Base-by-base conservation (phyloP, 1,284 basidiomycete genomes). In the Pholiota adiposa region DNA sequence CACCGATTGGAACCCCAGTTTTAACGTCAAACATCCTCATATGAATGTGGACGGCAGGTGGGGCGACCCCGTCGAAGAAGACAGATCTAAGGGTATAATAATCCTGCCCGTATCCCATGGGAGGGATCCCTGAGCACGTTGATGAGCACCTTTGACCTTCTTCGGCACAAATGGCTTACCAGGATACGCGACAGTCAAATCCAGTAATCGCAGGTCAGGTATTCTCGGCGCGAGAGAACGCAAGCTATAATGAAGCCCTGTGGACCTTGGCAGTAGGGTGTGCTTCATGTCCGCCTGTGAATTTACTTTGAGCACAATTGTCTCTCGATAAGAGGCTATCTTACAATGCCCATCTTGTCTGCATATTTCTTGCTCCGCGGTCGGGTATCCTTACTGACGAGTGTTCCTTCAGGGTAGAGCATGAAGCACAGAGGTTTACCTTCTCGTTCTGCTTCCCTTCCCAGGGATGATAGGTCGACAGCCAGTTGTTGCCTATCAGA, bases 341-440 rank as follows among this genome's bases (percentile, higher is more conserved):
- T 77, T 69, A 93, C 93, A 63, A 94, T 86, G 12, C 89, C 90
- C 64, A 85, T 81, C 75, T 92, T 94, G 60, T 93, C 88, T 9
- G 93, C 92, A 70, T 88, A 97, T 65, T 88, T 90, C 74, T 86
- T 86, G 75, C 92, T 95, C 63, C 92, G 82, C 0, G 92, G 92
- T 48, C 93, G 78, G 2, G 95, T 97, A 63, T 94, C 79, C 56
- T 85, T 82, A 70, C 90, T 93, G 9, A 94, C 88, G 41, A 98
- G 86, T 0, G 96, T 97, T 14, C 96, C 96, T 74, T 98, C 96
- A 0, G 96, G 96, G 72, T 96, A 98, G 49, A 98, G 82, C 50
- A 98, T 79, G 65, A 97, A 86, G 61, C 90, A 88, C 36, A 97
- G 79, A 0, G 93, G 91, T 23, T 83, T 84, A 57, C 89, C 82